Evolutionary conservation across 2,329 filamentous ascomycete species (phyloP), one percentile per base, ranked within the genome.

Genomic region (Fusarium guadeloupense): DNA sequence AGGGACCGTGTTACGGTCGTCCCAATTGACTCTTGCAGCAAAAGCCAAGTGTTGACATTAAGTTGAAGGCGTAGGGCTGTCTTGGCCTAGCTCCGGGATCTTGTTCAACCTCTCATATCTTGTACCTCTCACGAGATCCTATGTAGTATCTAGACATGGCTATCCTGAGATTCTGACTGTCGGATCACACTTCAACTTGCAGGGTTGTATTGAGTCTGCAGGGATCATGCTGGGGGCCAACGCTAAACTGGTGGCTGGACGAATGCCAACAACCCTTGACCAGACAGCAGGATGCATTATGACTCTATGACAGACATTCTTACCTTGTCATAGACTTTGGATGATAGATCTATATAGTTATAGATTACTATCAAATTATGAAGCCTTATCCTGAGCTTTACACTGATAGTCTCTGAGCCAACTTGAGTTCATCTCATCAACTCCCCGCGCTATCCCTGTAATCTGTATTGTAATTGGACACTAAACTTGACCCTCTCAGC

Each of bases 371-470:
- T 7, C n/a, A n/a, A n/a, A n/a, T n/a, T n/a, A 10, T 25, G 23
- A 4, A 26, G 13, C 13, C 25, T 26, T 12, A 26, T 26, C 25
- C 6, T 26, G 9, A 9, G 4, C 4, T 26, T 26, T 26, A 12
- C 25, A 10, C 25, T 26, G 25, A 5, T 26, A 13, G 25, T 26
- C 25, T 5, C 10, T 10, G 13, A 26, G 25, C 10, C 25, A 10
- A 4, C 4, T 26, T 26, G 9, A 26, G 25, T 26, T 9, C 25
- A 12, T 6, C 30, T 39, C 48, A 23, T n/a, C n/a, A n/a, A n/a
- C n/a, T n/a, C n/a, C n/a, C n/a, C n/a, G n/a, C n/a, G 40, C 9
- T 40, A 12, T 37, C 48, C 48, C 38, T 43, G 39, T 21, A 43
- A 44, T 44, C 30, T 50, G 23, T 30, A 38, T 23, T 30, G n/a